Evolutionary conservation across 257 asterid genomes (phyloP).

Genomic region (Petunia secreta): DNA sequence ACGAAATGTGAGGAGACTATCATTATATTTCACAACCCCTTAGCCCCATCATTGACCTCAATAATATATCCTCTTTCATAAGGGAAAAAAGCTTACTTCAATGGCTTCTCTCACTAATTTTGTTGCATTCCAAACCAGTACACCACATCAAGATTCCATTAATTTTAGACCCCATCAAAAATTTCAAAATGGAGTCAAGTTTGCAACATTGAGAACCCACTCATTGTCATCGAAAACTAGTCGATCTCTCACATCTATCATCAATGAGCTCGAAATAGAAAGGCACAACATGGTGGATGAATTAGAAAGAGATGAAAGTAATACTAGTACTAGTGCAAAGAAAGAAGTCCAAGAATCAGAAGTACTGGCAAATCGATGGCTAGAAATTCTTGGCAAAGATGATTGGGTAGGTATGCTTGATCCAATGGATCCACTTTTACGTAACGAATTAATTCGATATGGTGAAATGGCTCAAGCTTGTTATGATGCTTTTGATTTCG

Average conservation of each 20-base stretch:
- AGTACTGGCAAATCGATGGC: conserved; percentile 39
- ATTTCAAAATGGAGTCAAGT: neutral
- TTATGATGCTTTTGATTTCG: conserved; percentile 55
- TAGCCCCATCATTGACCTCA: conserved; percentile 7
- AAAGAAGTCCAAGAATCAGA: neutral
- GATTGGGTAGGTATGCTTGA: conserved; percentile 56
- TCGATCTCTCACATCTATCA: conserved; percentile 26
- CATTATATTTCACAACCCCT: neutral
- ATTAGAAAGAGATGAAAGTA: conserved; percentile 1
- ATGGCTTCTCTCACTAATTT: conserved; percentile 16
- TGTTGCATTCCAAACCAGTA: conserved; percentile 4
- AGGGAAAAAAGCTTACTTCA: neutral
- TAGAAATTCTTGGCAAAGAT: conserved; percentile 40
- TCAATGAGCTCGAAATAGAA: conserved; percentile 12
- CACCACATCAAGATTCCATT: neutral
- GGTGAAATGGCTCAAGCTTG: conserved; percentile 61
- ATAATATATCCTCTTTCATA: neutral
- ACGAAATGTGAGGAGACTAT: neutral
- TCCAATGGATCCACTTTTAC: conserved; percentile 48
- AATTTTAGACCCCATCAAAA: neutral
- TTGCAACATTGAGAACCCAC: neutral
- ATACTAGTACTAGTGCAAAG: neutral
- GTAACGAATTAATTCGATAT: conserved; percentile 47
- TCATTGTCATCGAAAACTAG: conserved; percentile 23
- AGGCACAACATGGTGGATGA: neutral